Conservation (phyloP, 164 flowering plant species). For the Warburgia ugandensis region DNA sequence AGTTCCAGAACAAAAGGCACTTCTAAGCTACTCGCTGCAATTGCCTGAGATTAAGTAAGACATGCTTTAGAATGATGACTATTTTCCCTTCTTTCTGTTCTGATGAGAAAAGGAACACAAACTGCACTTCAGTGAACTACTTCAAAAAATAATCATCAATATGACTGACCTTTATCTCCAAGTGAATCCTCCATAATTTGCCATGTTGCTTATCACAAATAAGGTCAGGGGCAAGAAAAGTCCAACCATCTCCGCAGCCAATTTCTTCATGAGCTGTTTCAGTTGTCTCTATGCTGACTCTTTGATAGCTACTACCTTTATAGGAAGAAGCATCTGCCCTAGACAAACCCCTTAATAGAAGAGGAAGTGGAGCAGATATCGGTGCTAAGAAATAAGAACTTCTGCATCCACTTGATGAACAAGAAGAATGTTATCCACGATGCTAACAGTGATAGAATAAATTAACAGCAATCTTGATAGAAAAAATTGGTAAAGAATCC, state of each 20-base stretch:
- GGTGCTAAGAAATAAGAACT: constrained; percentile 80
- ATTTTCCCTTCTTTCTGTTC: background rate
- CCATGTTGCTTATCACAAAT: constrained; percentile 63
- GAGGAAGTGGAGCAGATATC: constrained; percentile 97
- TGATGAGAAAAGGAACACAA: too few species aligned
- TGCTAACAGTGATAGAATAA: too few species aligned
- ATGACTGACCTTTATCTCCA: constrained; percentile 93
- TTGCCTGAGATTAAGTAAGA: constrained; percentile 54
- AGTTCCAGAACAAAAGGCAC: constrained; percentile 72
- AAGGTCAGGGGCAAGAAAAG: constrained; percentile 78
- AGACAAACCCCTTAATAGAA: constrained; percentile 57
- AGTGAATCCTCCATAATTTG: constrained; percentile 70
- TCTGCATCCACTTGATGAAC: constrained; percentile 98
- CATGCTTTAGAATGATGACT: background rate
- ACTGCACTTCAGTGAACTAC: too few species aligned
- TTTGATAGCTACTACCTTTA: too few species aligned
- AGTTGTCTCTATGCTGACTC: constrained; percentile 29
- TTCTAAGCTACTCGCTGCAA: constrained; percentile 93
- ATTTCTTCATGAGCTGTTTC: constrained; percentile 32
- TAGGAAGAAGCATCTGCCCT: constrained; percentile 31
- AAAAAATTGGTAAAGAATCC: constrained; percentile 92
- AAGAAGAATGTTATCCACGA: constrained; percentile 88
- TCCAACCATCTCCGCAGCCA: constrained; percentile 83
- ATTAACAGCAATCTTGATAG: constrained; percentile 73
- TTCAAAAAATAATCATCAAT: too few species aligned